Evolutionary conservation across 1,284 basidiomycete species (phyloP).

Genomic region (Cutaneotrichosporon curvatum): DNA sequence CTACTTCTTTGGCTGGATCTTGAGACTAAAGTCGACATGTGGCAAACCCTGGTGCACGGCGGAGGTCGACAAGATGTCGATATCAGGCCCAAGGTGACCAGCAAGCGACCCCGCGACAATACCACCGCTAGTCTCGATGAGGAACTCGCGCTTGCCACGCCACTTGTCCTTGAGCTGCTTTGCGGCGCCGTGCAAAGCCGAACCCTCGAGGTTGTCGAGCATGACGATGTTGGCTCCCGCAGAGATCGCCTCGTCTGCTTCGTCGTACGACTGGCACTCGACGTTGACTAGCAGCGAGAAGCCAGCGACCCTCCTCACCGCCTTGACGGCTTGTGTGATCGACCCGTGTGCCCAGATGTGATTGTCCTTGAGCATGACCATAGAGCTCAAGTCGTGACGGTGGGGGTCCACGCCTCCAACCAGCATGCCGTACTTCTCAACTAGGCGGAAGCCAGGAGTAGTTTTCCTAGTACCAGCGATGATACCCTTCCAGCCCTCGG

Average conservation of each 20-base stretch:
- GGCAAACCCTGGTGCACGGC: conserved; percentile 76
- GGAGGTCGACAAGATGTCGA: conserved; percentile 89
- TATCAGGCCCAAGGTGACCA: conserved; percentile 54
- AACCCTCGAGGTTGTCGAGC: conserved; percentile 90
- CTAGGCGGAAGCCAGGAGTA: conserved; percentile 93
- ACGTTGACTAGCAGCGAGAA: conserved; percentile 92
- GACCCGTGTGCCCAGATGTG: conserved; percentile 94
- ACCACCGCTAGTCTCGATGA: conserved; percentile 86
- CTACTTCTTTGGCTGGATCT: conserved; percentile 11
- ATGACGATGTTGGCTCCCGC: conserved; percentile 97
- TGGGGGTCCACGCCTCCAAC: conserved; percentile 95
- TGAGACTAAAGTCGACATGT: conserved; percentile 84
- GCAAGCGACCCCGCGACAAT: conserved; percentile 68
- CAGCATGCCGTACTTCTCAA: conserved; percentile 99
- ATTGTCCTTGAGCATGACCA: conserved; percentile 99
- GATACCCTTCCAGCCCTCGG: conserved; percentile 75
- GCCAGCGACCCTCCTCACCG: conserved; percentile 81
- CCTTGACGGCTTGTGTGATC: conserved; percentile 76
- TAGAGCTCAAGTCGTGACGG: conserved; percentile 91
- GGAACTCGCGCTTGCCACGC: conserved; percentile 63
- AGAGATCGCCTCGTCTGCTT: conserved; percentile 90
- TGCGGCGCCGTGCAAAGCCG: conserved; percentile 62
- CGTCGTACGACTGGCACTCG: conserved; percentile 79
- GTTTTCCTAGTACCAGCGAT: conserved; percentile 97
- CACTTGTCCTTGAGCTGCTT: conserved; percentile 57